Evolutionary conservation across 352 stramenopile species (phyloP).

Genomic region (Phytophthora idaei): DNA sequence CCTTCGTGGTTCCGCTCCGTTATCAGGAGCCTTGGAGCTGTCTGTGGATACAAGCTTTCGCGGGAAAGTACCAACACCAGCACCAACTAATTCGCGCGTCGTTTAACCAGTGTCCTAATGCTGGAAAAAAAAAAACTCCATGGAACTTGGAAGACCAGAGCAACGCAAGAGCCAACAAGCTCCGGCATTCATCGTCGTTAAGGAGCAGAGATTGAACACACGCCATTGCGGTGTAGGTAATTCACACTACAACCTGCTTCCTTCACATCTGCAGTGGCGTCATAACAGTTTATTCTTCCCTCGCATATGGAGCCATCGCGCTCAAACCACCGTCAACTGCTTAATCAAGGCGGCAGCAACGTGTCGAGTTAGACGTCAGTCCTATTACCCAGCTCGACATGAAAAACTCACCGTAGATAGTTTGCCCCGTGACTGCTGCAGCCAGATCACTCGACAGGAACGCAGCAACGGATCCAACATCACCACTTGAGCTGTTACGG

Average conservation of each 20-base stretch:
- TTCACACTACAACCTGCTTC: not conserved
- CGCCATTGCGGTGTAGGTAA: conserved; percentile 1
- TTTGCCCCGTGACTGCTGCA: conserved; percentile 89
- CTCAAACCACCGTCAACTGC: conserved; percentile 80
- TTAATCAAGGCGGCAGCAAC: conserved; percentile 5
- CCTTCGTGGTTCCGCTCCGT: conserved; percentile 10
- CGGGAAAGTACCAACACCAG: conserved; percentile 2
- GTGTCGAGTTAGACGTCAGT: not conserved
- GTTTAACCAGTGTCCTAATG: not conserved
- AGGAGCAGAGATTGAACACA: conserved; percentile 5
- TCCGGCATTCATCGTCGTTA: conserved; percentile 1
- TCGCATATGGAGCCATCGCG: conserved; percentile 51
- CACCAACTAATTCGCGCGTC: not conserved
- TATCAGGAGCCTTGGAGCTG: conserved; percentile 7
- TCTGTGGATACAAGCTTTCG: conserved; percentile 3
- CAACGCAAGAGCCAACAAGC: not conserved
- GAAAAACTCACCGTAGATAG: conserved; percentile 73
- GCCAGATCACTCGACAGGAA: conserved; percentile 84
- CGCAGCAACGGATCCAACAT: conserved; percentile 81
- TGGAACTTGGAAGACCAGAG: conserved; percentile 9
- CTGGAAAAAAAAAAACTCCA: conserved; percentile 1
- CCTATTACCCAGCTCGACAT: not conserved
- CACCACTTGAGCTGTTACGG: conserved; percentile 67
- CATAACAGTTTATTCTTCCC: conserved; percentile 23
- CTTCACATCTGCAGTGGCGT: not conserved